These are phyloP conservation scores for Buxus sempervirens DNA, from an alignment of 164 flowering plant genomes.

Conservation along the genomic window DNA sequence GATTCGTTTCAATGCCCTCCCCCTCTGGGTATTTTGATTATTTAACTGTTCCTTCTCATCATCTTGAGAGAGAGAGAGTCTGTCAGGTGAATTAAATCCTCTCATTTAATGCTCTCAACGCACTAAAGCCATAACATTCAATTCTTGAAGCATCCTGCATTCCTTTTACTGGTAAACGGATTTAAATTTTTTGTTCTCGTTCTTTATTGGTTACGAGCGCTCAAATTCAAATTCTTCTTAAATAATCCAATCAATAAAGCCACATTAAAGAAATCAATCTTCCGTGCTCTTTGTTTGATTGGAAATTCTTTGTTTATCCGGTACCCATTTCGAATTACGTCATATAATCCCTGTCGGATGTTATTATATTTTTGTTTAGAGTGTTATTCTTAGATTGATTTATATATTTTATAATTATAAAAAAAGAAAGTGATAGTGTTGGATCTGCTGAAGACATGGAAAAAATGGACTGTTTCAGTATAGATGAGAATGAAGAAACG, in stretches of 20 bases:
- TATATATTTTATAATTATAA: neutral
- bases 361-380: neutral
- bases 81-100: slow-evolving; percentile 26
- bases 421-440: slow-evolving; percentile 10
- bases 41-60: too few relatives aligned
- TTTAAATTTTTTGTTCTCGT: neutral
- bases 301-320: slow-evolving; percentile 2
- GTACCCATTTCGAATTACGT: slow-evolving; percentile 2
- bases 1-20: neutral
- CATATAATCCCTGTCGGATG: slow-evolving; percentile 3
- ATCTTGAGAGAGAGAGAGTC: neutral
- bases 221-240: neutral
- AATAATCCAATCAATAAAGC: neutral
- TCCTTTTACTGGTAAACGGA: slow-evolving; percentile 10
- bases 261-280: slow-evolving; percentile 12
- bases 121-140: slow-evolving; percentile 30
- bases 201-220: neutral
- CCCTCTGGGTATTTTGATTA: neutral
- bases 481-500: slow-evolving; percentile 21
- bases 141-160: slow-evolving; percentile 29
- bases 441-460: slow-evolving; percentile 4
- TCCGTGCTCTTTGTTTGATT: neutral
- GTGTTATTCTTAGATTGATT: neutral
- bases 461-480: slow-evolving; percentile 32
- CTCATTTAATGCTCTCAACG: slow-evolving; percentile 57